Evolutionary conservation across 1,139 yeast genomes (phyloP).

Genomic region (Geotrichum histeridarum): DNA sequence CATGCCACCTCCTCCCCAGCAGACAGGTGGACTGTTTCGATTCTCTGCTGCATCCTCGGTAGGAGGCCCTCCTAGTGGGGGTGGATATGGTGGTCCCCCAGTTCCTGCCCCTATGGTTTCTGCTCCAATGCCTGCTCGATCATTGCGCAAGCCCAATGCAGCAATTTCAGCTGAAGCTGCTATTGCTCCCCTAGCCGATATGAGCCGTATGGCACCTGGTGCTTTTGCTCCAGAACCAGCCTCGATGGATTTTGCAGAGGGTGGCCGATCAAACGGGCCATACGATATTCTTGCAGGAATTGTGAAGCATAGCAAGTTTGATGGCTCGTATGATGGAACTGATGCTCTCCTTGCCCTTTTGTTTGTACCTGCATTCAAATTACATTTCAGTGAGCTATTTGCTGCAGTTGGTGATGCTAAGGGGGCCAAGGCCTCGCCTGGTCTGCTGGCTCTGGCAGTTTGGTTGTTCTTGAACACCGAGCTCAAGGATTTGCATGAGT

Average conservation of each 20-base stretch:
- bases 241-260: too few relatives aligned
- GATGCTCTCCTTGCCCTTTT: background rate
- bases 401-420: background rate
- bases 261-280: too few relatives aligned
- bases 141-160: too few relatives aligned
- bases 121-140: background rate
- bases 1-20: too few relatives aligned
- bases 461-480: conserved; percentile 2
- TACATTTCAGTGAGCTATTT: background rate
- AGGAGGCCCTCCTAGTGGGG: too few relatives aligned
- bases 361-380: background rate
- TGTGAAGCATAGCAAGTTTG: conserved; percentile 7
- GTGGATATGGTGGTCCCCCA: too few relatives aligned
- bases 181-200: too few relatives aligned
- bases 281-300: conserved; percentile 2
- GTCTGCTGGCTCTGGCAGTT: conserved; percentile 1
- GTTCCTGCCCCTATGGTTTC: background rate
- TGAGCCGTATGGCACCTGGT: background rate
- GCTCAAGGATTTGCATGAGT: background rate
- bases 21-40: too few relatives aligned
- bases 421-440: background rate
- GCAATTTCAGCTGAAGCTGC: too few relatives aligned
- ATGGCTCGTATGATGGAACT: conserved; percentile 9
- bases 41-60: too few relatives aligned
- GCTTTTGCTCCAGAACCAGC: too few relatives aligned